Base-by-base conservation (phyloP, 768 basidiomycete species). In the Amanita subjunquillea region DNA sequence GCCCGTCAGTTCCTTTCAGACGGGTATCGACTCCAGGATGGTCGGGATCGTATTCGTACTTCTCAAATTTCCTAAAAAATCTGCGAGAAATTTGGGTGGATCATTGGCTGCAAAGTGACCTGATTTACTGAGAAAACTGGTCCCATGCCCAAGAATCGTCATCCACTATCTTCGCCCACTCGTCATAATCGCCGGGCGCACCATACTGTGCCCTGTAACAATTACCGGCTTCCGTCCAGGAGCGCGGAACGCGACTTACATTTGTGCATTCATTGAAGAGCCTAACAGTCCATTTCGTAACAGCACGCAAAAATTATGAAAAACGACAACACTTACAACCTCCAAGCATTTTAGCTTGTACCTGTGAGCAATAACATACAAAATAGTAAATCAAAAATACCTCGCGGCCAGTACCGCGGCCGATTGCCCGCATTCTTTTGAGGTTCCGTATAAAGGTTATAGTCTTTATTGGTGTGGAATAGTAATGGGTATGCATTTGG, bases 1-100 rank as follows among this genome's bases (percentile, higher is more conserved):
- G 83, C 0, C 86, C 86, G 1, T 64, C 49, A 0, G 63, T 64
- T 2, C 85, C 83, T 12, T 70, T 77, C 1, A 68, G 67, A 3
- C 70, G 62, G 1, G 62, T 50, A 51, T 85, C 76, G 5, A 85
- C 79, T 2, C 61, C 59, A 4, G 83, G 77, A 57, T 76, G 78
- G 6, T 69, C 60, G 0, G 73, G 65, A 55, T 80, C 70, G 3
- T 78, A 76, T 39, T 67, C 67, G 57, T 73, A 85, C 15, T 67
- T 72, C 62, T 88, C 85, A 41, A 87, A 85, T 62, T 84, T 87
- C 34, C 62, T 71, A 59, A 87, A 81, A 58, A 85, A 87, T 36
- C 83, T 86, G 54, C 36, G 40, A 15, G 17, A 20, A 5, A 27
- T 17, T 15, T 10, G 8, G 29, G 29, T 54, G 27, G 55, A 27